These are phyloP conservation scores for Chytriomyces confervae DNA, from an alignment of 192 early-diverging fungal species.

Conservation along the genomic window DNA sequence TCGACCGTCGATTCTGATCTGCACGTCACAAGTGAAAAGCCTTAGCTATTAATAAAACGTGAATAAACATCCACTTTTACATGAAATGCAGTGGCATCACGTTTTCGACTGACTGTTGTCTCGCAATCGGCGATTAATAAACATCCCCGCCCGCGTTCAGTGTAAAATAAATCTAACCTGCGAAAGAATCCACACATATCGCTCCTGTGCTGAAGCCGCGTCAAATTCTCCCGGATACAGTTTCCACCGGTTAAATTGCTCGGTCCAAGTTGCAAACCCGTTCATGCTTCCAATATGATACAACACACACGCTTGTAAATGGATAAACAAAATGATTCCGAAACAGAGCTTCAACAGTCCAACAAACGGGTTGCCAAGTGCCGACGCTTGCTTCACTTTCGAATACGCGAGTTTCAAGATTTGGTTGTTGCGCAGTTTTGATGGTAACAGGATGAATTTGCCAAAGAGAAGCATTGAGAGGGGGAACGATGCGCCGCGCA, in stretches of 20 bases:
- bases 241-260: neutral
- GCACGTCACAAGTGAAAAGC: neutral
- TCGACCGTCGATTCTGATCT: constrained; percentile 11
- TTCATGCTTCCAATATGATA: constrained; percentile 21
- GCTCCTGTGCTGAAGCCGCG: neutral
- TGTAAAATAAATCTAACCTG: neutral
- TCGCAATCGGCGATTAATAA: neutral
- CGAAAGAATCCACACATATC: neutral
- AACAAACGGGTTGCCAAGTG: constrained; percentile 5
- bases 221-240: neutral
- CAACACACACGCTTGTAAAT: constrained; percentile 25
- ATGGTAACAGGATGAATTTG: neutral
- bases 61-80: neutral
- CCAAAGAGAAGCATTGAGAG: neutral
- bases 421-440: neutral
- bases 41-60: neutral
- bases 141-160: neutral
- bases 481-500: neutral
- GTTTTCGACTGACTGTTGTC: constrained; percentile 26
- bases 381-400: neutral
- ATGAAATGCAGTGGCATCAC: constrained; percentile 25
- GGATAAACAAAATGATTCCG: constrained; percentile 27
- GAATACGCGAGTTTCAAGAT: neutral
- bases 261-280: neutral
- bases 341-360: neutral